Evolutionary conservation across 352 stramenopile genomes (phyloP).

Genomic region (Aphanomyces astaci): DNA sequence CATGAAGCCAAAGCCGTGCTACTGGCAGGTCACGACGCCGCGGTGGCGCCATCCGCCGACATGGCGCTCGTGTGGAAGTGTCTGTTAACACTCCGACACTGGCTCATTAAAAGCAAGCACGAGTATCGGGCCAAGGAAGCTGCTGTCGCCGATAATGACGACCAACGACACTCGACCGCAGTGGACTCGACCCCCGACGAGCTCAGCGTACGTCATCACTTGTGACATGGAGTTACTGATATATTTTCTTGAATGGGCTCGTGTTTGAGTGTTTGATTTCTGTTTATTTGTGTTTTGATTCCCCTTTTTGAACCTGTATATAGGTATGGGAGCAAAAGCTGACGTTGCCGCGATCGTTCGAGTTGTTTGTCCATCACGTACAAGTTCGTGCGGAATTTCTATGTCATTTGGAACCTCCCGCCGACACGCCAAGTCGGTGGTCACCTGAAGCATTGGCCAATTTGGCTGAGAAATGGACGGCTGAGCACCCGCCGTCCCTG

Average conservation of each 20-base stretch:
- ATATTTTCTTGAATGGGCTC: too few relatives aligned
- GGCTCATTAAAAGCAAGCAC: slow-evolving; percentile 74
- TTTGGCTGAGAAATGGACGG: slow-evolving; percentile 79
- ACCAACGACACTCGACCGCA: background rate
- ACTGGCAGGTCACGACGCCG: slow-evolving; percentile 29
- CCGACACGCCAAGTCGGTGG: slow-evolving; percentile 56
- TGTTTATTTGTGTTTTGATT: too few relatives aligned
- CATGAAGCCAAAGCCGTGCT: slow-evolving; percentile 75
- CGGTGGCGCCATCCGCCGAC: slow-evolving; percentile 59
- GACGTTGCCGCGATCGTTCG: slow-evolving; percentile 53
- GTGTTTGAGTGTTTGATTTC: too few relatives aligned
- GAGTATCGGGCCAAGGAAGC: slow-evolving; percentile 59
- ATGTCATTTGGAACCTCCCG: slow-evolving; percentile 60
- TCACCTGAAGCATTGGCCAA: slow-evolving; percentile 73
- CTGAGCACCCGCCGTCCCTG: slow-evolving; percentile 70
- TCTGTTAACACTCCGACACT: slow-evolving; percentile 72
- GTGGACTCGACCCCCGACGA: background rate
- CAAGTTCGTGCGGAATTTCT: slow-evolving; percentile 65
- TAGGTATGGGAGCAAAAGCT: slow-evolving; percentile 46
- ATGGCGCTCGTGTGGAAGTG: slow-evolving; percentile 66
- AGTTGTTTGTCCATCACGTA: slow-evolving; percentile 56
- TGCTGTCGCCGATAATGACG: slow-evolving; percentile 21
- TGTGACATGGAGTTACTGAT: background rate
- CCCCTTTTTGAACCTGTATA: too few relatives aligned
- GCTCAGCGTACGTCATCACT: background rate